Base-by-base conservation (phyloP, 495 filamentous ascomycete genomes). In the Aspergillus affinis region DNA sequence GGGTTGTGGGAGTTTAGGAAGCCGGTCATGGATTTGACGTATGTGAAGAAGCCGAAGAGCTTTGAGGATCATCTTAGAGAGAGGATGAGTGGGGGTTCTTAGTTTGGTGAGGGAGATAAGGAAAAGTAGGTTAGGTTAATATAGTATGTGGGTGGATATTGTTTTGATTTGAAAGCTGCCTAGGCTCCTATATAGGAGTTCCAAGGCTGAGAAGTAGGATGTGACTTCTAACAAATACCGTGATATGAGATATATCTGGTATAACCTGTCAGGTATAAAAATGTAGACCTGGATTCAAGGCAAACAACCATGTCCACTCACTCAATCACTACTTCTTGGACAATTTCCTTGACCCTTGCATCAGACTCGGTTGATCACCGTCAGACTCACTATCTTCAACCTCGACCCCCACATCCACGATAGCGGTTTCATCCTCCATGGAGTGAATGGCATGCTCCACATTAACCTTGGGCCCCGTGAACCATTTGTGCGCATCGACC, bases 401-500 rank as follows among this genome's bases (percentile, higher is more conserved):
- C 32, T 58, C 54, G 26, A 50, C 46, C 21, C 54, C 60, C 29
- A 64, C 45, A 32, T 54, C 46, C 13, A 59, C 52, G 30, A 59
- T 52, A 17, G 56, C 45, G 23, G 54, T 10, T 18, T 20, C 27
- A n/a, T 57, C 47, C 53, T 54, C 45, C 20, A 66, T 54, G 26
- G 57, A 53, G 30, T 69, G 66, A 51, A 76, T 74, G 3, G 70
- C 70, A 75, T 81, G 78, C 61, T 78, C 75, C 10, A 79, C 68
- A 69, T 81, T 81, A 29, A 84, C 79, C 72, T 88, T 88, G 0
- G 89, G 89, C 0, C 89, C 89, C 60, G 84, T 88, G 71, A 92
- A 92, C 89, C 89, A 91, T 61, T 84, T 85, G 21, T 76, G 79
- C 5, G 89, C 89, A 68, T 84, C 83, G 32, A 91, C 75, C 63